phyloP scores from a whole-genome alignment of 495 filamentous ascomycete genomes.

The Pseudomonodictys pantanalensis region DNA sequence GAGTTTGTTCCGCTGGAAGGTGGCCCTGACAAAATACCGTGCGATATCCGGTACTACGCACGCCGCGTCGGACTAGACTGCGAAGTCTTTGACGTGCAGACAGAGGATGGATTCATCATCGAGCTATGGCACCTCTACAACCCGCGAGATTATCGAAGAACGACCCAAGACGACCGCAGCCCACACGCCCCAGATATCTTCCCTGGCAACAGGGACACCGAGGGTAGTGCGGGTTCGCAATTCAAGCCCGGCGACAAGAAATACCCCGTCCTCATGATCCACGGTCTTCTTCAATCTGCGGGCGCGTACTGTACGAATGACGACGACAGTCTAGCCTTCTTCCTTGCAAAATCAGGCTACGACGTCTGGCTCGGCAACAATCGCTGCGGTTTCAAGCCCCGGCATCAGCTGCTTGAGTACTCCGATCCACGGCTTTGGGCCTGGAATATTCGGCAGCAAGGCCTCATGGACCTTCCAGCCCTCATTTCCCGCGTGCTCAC shows the following conservation, averaged over 20 bases:
- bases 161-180: constrained; percentile 25
- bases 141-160: constrained; percentile 60
- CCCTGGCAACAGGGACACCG: constrained; percentile 37
- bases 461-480: constrained; percentile 83
- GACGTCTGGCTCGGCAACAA: constrained; percentile 98
- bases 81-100: constrained; percentile 81
- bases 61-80: constrained; percentile 82
- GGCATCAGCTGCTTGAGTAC: constrained; percentile 66
- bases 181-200: constrained; percentile 42
- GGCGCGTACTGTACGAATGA: constrained; percentile 91
- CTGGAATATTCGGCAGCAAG: constrained; percentile 96
- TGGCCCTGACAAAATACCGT: constrained; percentile 71
- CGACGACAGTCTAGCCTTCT: constrained; percentile 87
- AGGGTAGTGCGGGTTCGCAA: constrained; percentile 18
- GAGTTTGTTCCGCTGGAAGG: constrained; percentile 72
- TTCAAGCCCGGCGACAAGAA: constrained; percentile 49
- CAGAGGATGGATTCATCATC: constrained; percentile 92
- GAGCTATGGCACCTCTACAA: constrained; percentile 87
- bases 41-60: constrained; percentile 84
- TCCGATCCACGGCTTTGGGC: constrained; percentile 92
- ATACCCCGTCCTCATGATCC: constrained; percentile 86
- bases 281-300: constrained; percentile 81
- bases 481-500: constrained; percentile 78
- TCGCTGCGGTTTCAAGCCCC: constrained; percentile 78
- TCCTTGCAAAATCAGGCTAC: constrained; percentile 86